phyloP scores from a whole-genome alignment of 345 rosid species.

The Hypericum androsaemum region DNA sequence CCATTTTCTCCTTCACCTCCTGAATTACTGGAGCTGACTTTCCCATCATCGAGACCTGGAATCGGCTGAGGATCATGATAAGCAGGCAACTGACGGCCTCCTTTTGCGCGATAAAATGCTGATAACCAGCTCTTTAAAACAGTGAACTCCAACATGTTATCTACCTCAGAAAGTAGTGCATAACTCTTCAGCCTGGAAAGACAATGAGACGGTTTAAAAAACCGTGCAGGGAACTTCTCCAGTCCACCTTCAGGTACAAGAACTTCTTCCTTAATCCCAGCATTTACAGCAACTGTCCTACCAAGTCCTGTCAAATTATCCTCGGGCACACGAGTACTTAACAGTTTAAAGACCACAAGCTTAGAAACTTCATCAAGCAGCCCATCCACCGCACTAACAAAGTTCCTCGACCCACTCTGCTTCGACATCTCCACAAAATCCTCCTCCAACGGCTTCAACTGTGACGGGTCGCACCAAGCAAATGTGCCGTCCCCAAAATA shows the following conservation, averaged over 20 bases:
- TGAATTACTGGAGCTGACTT: conserved; percentile 17
- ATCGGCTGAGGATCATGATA: conserved; percentile 44
- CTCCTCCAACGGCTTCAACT: conserved; percentile 68
- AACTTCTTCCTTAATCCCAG: conserved; percentile 68
- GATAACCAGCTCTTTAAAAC: conserved; percentile 57
- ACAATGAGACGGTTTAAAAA: conserved; percentile 39
- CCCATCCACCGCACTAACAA: conserved; percentile 40
- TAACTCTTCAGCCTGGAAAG: conserved; percentile 34
- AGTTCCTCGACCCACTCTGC: conserved; percentile 46
- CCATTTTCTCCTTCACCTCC: conserved; percentile 20
- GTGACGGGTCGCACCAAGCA: conserved; percentile 79
- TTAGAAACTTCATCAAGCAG: conserved; percentile 56
- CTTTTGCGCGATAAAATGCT: conserved; percentile 46
- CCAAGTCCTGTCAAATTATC: conserved; percentile 25
- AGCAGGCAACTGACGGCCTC: conserved; percentile 35
- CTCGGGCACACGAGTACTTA: conserved; percentile 43
- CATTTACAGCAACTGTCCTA: conserved; percentile 35
- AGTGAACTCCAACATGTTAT: conserved; percentile 36
- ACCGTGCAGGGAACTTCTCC: conserved; percentile 29
- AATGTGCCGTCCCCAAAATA: conserved; percentile 83
- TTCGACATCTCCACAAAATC: conserved; percentile 49
- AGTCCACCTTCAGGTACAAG: conserved; percentile 49
- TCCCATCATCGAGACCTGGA: conserved; percentile 61
- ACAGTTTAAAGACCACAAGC: conserved; percentile 45
- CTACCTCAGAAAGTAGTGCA: conserved; percentile 29